Base-by-base conservation (phyloP, 2,329 filamentous ascomycete species). In the Trichoderma gracile region DNA sequence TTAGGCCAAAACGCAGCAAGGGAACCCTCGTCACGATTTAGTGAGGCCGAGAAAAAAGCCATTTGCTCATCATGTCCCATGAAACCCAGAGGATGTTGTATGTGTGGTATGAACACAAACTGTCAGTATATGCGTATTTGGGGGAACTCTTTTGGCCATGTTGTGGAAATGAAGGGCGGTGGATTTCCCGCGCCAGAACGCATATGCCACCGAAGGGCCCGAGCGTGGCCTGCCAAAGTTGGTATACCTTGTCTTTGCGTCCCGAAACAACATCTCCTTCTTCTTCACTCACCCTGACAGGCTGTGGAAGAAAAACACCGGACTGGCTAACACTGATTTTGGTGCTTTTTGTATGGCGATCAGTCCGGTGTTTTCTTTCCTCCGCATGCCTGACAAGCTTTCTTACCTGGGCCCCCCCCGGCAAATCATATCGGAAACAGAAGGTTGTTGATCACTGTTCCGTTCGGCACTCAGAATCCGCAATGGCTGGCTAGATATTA, bases 391-490 rank as follows among this genome's bases (percentile, higher is more conserved):
- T n/a, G n/a, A n/a, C n/a, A n/a, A n/a, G n/a, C n/a, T n/a, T n/a
- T n/a, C n/a, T n/a, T n/a, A n/a, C n/a, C n/a, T n/a, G n/a, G n/a
- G 9, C 9, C 30, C 8, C 12, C 52, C 58, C 47, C 58, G 46
- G 58, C 47, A 38, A 40, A 53, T 61, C 47, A 23, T 45, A 52
- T 61, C 38, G 58, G 50, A 61, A 61, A 61, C 10, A 61, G 58
- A 61, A 61, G 58, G 58, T 61, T 61, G 58, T 43, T 53, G 58
- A 53, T 61, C 47, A 45, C 53, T 38, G 10, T 38, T 38, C 33
- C 38, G 30, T 61, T 25, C 47, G 58, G 46, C 46, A 42, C 38
- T 42, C 38, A 42, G 10, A 38, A 45, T 12, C 33, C 30, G 27
- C 27, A 27, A n/a, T 42, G 23, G 42, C 19, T 43, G 40, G 58